Base-by-base conservation (phyloP, 768 basidiomycete species). In the Panaeolus cyanescens region DNA sequence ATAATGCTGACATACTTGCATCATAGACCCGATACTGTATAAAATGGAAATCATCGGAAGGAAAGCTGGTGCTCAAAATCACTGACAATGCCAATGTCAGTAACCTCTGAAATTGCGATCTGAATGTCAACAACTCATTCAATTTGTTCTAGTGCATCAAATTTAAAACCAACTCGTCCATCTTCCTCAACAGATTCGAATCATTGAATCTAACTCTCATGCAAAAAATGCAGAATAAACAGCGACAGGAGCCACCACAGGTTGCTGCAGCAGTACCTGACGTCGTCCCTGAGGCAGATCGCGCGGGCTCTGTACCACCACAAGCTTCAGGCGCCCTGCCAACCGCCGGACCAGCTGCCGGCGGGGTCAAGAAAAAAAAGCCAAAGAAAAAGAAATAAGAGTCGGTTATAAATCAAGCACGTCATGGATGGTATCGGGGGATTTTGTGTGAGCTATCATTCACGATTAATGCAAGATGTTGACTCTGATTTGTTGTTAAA, bases 121-220 rank as follows among this genome's bases (percentile, higher is more conserved):
- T 42, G 13, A n/a, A 53, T 20, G 17, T 8, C 32, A 58, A 42
- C 19, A 61, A 34, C 17, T 22, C 15, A 54, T 45, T 53, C 17
- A 50, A 17, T 39, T 25, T 58, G 33, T 6, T 39, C 15, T 72
- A 99, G 96, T 96, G 95, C 73, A 82, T 98, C 67, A 97, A 96
- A 75, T 98, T 96, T 82, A 95, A 96, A 75, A 96, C 96, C 1
- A 88, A 90, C 67, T 97, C 95, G 2, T 93, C 92, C 55, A 89
- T 96, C 71, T 94, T 93, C 77, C 88, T 99, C 64, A 97, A 98
- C 81, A 91, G 96, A 66, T 98, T 99, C 77, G 95, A 98, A 75
- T 83, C 89, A 6, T 83, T 99, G 62, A 97, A 96, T 71, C 83
- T 91, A 40, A 86, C 90, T 6, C 80, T 97, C 56, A 91, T 94